These are phyloP conservation scores for Moricandia arvensis DNA, from an alignment of 345 rosid genomes.

Conservation along the genomic window DNA sequence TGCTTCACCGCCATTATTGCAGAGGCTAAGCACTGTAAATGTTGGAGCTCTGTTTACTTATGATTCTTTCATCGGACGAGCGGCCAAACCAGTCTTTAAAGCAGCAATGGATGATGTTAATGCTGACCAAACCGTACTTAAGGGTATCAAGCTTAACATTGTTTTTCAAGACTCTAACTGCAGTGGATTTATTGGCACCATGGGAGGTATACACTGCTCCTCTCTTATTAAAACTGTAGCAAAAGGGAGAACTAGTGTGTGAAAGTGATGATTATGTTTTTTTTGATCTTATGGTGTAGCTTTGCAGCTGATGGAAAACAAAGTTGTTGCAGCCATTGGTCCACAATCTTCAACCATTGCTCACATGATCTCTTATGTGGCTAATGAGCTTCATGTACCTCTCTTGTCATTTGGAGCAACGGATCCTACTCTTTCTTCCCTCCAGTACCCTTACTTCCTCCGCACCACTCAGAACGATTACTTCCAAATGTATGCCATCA, in stretches of 20 bases:
- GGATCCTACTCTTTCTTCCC: slow-evolving; percentile 60
- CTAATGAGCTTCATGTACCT: slow-evolving; percentile 67
- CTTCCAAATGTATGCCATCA: slow-evolving; percentile 83
- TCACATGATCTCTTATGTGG: slow-evolving; percentile 72
- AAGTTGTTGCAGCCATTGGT: slow-evolving; percentile 74
- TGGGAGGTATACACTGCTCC: slow-evolving; percentile 61
- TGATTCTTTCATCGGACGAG: slow-evolving; percentile 76
- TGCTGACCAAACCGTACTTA: slow-evolving; percentile 59
- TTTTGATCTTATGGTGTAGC: slow-evolving; percentile 51
- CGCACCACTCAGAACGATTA: slow-evolving; percentile 67
- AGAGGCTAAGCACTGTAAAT: slow-evolving; percentile 47
- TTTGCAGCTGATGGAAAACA: slow-evolving; percentile 80
- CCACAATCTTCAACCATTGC: slow-evolving; percentile 97
- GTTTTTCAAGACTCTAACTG: slow-evolving; percentile 68
- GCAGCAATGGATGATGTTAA: slow-evolving; percentile 83
- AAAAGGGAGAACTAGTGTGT: background rate
- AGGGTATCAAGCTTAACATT: slow-evolving; percentile 49
- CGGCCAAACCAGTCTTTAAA: slow-evolving; percentile 60
- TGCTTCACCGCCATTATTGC: slow-evolving; percentile 45
- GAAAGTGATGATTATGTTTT: background rate
- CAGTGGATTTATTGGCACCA: slow-evolving; percentile 84
- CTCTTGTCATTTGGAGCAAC: slow-evolving; percentile 74
- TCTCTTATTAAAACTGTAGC: background rate
- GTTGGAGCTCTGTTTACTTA: slow-evolving; percentile 75
- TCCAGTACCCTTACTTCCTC: slow-evolving; percentile 65